Evolutionary conservation across 768 basidiomycete species (phyloP).

Genomic region (Pleurotus sapidus): DNA sequence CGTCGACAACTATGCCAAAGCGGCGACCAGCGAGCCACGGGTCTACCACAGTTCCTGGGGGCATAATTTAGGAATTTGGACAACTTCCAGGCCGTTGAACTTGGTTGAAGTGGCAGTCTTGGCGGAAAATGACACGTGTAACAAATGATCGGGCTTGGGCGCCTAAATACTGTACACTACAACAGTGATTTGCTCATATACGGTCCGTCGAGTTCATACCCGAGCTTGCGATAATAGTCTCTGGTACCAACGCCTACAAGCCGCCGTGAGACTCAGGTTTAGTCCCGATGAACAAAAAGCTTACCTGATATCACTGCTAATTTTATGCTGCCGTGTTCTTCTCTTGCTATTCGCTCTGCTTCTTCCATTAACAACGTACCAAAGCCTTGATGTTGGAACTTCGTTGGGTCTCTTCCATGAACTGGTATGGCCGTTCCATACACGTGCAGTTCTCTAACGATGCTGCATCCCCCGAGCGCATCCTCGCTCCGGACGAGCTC

Average conservation of each 20-base stretch:
- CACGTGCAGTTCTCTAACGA: conserved; percentile 95
- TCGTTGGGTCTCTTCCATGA: conserved; percentile 95
- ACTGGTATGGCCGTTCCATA: conserved; percentile 98
- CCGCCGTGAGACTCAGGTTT: no score
- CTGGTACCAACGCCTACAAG: conserved; percentile 85
- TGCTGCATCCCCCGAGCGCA: conserved; percentile 79
- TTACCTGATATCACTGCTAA: conserved; percentile 94
- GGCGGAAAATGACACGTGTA: conserved; percentile 3
- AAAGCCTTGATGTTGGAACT: conserved; percentile 97
- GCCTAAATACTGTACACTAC: conserved; percentile 18
- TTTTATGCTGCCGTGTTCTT: conserved; percentile 95
- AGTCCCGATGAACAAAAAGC: conserved; percentile 17
- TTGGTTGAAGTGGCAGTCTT: background rate
- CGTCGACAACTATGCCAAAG: conserved; percentile 96
- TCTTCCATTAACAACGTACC: conserved; percentile 98
- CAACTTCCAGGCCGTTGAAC: background rate
- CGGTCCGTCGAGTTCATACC: conserved; percentile 93
- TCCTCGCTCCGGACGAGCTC: conserved; percentile 75
- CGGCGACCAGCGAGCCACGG: conserved; percentile 77
- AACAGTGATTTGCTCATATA: conserved; percentile 92
- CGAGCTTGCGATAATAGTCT: conserved; percentile 93
- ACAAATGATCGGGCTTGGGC: background rate
- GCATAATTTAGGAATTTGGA: conserved; percentile 43
- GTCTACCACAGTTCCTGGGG: conserved; percentile 68
- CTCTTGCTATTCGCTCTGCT: conserved; percentile 94